phyloP scores from a whole-genome alignment of 306 rosid species.

The Acacia confusa region DNA sequence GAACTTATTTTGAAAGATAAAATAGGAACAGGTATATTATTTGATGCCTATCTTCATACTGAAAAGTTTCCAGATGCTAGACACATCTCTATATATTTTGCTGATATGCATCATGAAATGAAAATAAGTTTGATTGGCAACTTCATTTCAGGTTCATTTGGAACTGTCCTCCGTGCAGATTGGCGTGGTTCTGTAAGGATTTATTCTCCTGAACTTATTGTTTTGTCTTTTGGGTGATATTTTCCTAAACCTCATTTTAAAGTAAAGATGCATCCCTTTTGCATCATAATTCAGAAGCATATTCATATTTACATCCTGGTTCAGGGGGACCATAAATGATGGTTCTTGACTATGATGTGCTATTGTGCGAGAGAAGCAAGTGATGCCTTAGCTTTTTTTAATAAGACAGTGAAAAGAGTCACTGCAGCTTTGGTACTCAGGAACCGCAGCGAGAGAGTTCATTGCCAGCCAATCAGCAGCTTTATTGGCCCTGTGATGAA shows the following conservation, averaged over 20 bases:
- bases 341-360: background rate
- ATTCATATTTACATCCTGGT: background rate
- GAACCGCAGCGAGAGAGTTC: background rate
- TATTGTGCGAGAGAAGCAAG: background rate
- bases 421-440: background rate
- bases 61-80: constrained; percentile 6
- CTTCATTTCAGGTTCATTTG: constrained; percentile 86
- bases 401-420: background rate
- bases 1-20: constrained; percentile 74
- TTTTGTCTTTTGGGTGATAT: background rate
- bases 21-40: constrained; percentile 80
- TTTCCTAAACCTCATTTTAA: background rate
- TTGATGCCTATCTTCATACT: constrained; percentile 18
- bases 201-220: background rate
- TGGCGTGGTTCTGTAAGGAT: constrained; percentile 94
- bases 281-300: background rate
- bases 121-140: constrained; percentile 1
- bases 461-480: background rate
- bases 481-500: background rate
- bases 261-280: constrained; percentile 10
- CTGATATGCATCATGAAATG: constrained; percentile 20
- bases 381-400: background rate
- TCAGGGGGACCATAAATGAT: background rate
- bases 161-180: constrained; percentile 89
- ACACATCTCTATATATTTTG: constrained; percentile 7